A percentile compares a stretch with the other conserved stretches of the same genome.
Conservation (phyloP, 495 filamentous ascomycete species). For the Parathielavia appendiculata region DNA sequence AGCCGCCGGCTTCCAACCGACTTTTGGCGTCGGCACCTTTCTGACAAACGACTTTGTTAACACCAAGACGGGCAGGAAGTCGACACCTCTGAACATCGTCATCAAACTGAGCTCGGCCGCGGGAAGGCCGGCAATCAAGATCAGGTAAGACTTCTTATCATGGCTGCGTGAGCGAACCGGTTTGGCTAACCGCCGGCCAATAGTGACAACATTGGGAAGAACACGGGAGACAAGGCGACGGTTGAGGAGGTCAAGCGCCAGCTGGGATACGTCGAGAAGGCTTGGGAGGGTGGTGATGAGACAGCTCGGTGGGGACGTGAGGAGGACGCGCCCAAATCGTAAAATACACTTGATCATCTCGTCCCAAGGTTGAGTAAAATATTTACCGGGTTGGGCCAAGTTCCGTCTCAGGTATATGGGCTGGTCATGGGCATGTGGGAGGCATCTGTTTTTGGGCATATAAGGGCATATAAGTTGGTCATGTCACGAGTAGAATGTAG, state of each 20-base stretch:
- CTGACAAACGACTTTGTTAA: conserved; percentile 88
- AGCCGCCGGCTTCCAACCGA: conserved; percentile 70
- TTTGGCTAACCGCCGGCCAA: conserved; percentile 7
- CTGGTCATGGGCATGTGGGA: too few species aligned
- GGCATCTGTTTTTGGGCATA: too few species aligned
- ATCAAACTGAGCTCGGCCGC: conserved; percentile 86
- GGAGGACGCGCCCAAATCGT: conserved; percentile 23
- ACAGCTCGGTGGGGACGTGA: conserved; percentile 65
- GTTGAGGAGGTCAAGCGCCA: conserved; percentile 78
- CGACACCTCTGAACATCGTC: conserved; percentile 92
- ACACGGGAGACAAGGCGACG: conserved; percentile 76
- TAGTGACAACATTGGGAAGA: conserved; percentile 91
- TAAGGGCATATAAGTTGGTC: too few species aligned
- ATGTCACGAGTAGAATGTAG: not conserved
- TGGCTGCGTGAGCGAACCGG: not conserved
- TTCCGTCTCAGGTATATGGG: not conserved
- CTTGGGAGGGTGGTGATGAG: conserved; percentile 82
- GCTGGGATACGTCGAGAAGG: conserved; percentile 78
- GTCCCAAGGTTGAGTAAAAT: not conserved
- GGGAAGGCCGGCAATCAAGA: conserved; percentile 83
- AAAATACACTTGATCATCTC: not conserved
- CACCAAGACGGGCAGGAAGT: conserved; percentile 66
- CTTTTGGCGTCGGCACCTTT: conserved; percentile 91
- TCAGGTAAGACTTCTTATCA: conserved; percentile 47
- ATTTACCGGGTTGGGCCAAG: not conserved